A percentile compares a stretch with the other conserved stretches of the same genome.
Evolutionary conservation across 2,329 filamentous ascomycete genomes (phyloP).

Genomic region (Elsinoe necatrix): DNA sequence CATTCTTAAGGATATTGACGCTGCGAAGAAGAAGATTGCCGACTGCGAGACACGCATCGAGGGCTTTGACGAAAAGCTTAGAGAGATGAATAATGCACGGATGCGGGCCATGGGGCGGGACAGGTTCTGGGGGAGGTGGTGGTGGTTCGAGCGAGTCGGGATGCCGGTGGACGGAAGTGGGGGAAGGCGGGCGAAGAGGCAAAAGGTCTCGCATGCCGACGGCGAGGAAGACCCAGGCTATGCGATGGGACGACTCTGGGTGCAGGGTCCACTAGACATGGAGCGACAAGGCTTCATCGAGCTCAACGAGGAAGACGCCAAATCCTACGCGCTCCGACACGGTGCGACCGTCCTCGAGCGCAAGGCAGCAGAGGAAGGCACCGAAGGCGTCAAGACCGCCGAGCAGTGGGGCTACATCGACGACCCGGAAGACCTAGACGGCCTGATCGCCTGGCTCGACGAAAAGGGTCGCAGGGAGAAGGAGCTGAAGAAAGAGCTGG

Average conservation of each 20-base stretch:
- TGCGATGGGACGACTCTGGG: constrained; percentile 91
- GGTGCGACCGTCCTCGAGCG: constrained; percentile 77
- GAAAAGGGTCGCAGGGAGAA: constrained; percentile 76
- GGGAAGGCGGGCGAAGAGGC: background rate
- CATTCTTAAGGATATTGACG: constrained; percentile 78
- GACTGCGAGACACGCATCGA: constrained; percentile 79
- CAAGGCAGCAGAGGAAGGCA: constrained; percentile 76
- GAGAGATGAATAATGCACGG: constrained; percentile 86
- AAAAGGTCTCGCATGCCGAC: background rate
- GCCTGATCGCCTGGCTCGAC: constrained; percentile 81
- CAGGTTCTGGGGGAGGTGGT: constrained; percentile 96
- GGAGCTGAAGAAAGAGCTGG: constrained; percentile 79
- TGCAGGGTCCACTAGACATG: constrained; percentile 87
- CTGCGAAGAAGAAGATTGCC: constrained; percentile 71
- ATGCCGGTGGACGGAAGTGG: constrained; percentile 94
- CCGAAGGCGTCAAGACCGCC: constrained; percentile 67
- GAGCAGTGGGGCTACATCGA: constrained; percentile 88
- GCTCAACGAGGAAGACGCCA: constrained; percentile 58
- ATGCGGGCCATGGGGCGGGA: constrained; percentile 87
- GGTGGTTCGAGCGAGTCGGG: constrained; percentile 97
- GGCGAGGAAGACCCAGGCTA: constrained; percentile 57
- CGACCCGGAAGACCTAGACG: constrained; percentile 67
- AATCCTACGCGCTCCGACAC: constrained; percentile 68
- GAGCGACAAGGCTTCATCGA: constrained; percentile 83
- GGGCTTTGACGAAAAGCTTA: constrained; percentile 79